A percentile compares a stretch with the other conserved stretches of the same genome.
Evolutionary conservation across 495 filamentous ascomycete genomes (phyloP).

Genomic region (Penicillium argentinense): DNA sequence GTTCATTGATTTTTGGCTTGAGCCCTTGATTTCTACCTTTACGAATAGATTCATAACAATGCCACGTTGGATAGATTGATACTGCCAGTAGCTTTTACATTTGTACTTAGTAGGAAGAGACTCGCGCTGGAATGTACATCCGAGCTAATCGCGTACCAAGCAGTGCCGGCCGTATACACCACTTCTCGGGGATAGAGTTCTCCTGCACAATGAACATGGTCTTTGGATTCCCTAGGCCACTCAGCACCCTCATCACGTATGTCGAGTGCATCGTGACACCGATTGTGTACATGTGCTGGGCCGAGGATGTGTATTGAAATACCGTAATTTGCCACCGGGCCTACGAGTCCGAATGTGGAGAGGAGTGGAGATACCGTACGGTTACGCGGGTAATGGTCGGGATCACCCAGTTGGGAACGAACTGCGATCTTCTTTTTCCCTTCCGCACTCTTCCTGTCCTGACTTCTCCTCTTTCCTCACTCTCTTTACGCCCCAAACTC

Average conservation of each 20-base stretch:
- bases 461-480: not conserved
- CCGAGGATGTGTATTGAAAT: slow-evolving; percentile 11
- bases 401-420: too few relatives aligned
- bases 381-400: slow-evolving; percentile 25
- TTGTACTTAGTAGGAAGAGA: too few relatives aligned
- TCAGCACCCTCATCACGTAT: not conserved
- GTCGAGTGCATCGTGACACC: not conserved
- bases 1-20: too few relatives aligned
- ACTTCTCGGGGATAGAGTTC: too few relatives aligned
- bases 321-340: slow-evolving; percentile 15
- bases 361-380: slow-evolving; percentile 17
- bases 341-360: not conserved
- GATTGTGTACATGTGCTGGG: not conserved
- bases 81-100: too few relatives aligned
- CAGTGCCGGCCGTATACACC: too few relatives aligned
- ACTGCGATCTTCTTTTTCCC: not conserved
- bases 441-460: slow-evolving; percentile 2
- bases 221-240: not conserved
- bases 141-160: too few relatives aligned
- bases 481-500: not conserved
- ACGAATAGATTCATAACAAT: too few relatives aligned
- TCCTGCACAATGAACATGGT: too few relatives aligned
- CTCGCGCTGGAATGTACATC: too few relatives aligned
- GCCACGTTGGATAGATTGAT: too few relatives aligned
- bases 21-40: too few relatives aligned